Evolutionary conservation across 768 basidiomycete species (phyloP), one percentile per base, ranked within the genome.

Genomic region (Mycena epipterygia): DNA sequence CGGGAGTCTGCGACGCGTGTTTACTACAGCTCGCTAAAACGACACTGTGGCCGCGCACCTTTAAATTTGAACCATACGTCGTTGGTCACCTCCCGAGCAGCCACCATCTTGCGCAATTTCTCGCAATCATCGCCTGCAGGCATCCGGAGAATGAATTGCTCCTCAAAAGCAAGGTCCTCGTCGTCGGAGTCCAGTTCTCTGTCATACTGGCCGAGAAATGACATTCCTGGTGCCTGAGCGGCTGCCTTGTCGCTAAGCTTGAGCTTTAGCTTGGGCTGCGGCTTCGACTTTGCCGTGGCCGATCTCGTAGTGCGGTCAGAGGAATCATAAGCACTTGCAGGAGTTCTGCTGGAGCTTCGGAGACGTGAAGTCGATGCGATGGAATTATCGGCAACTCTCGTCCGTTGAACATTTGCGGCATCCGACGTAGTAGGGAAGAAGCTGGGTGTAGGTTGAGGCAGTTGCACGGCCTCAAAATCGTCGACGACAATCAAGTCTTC

Each of bases 31-130:
- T 39, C 73, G 25, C 27, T 30, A 29, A 51, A 55, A 48, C 57
- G 25, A 41, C 17, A 52, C 32, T 29, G 41, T 63, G 61, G 1
- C 68, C 41, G 19, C 77, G 66, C 76, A 95, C 96, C 96, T 83
- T 98, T 95, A 80, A 99, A 99, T 82, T 97, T 98, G 88, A 99
- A 97, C 94, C 96, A 98, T 16, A 94, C 90, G 74, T 97, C 97
- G 75, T 91, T 91, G 16, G 88, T 78, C 8, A 95, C 84, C 77
- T 97, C 95, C 70, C 95, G 87, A 57, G 90, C 82, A 59, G 90
- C 87, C 37, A 96, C 90, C 88, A 94, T 92, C 84, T 95, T 95
- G 79, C 89, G 89, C 68, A 97, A 76, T 75, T 85, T 90, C 42
- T 95, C 93, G 65, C 90, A 89, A 73, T 95, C 94, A 70, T 93